Conservation (phyloP, 2,329 filamentous ascomycete genomes). For the Aureobasidium zeae region DNA sequence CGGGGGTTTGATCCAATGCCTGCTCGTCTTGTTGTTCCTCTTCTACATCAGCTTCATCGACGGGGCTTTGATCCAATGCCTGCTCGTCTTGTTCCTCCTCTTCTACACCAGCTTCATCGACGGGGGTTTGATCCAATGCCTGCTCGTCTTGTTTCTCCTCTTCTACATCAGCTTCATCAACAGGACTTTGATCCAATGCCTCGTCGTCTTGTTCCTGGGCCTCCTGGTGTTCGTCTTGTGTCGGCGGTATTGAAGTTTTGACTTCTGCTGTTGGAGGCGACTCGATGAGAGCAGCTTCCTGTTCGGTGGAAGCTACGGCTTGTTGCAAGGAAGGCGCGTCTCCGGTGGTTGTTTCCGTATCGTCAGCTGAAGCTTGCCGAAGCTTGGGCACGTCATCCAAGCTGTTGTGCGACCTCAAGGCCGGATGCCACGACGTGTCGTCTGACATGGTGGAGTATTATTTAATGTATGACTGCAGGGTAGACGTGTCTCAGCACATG, state of each 20-base stretch:
- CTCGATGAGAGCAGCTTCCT: too few species aligned
- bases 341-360: too few species aligned
- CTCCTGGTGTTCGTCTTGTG: too few species aligned
- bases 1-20: neutral
- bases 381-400: neutral
- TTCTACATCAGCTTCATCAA: conserved; percentile 2
- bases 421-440: conserved; percentile 13
- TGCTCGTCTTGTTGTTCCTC: neutral
- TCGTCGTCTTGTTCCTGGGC: neutral
- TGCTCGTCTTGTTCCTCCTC: neutral
- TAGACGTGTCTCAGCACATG: conserved; percentile 1
- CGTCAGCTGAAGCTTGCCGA: neutral
- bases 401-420: conserved; percentile 9
- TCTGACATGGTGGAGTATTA: conserved; percentile 6
- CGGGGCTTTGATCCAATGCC: neutral
- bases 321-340: neutral
- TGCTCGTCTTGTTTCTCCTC: neutral
- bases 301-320: too few species aligned
- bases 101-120: conserved; percentile 1
- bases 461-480: conserved; percentile 1
- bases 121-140: neutral
- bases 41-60: conserved; percentile 1
- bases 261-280: too few species aligned
- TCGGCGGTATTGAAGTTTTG: too few species aligned
- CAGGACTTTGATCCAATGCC: neutral